Evolutionary conservation across 2,329 filamentous ascomycete species (phyloP), one percentile per base, ranked within the genome.

Genomic region (Exophiala sideris): DNA sequence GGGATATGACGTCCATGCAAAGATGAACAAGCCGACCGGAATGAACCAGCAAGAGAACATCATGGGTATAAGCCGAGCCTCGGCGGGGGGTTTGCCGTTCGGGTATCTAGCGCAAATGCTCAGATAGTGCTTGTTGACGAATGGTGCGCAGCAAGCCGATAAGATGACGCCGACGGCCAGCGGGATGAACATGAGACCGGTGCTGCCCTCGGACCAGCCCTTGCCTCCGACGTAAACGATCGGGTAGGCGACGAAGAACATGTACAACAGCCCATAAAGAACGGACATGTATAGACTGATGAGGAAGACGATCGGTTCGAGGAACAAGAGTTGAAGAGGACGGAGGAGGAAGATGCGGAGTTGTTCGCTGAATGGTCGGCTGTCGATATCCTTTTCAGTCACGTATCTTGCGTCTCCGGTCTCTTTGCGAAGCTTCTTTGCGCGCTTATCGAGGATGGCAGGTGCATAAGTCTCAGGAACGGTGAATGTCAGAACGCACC

Each of bases 401-500:
- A 90, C 87, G 66, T 86, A 86, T 57, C 80, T 81, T 1, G 73
- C 62, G 58, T 89, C 81, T 18, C 85, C 84, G 1, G 88, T 87
- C 32, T 83, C 70, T 66, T 85, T 82, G 48, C 90, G 81, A 57
- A 94, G 74, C 68, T 88, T 88, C 65, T 79, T 77, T 2, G 91
- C 91, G 10, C 89, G 81, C 29, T 73, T 73, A 48, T 82, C 80
- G 12, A 96, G 81, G 47, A 96, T 84, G 0, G 83, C 87, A 0
- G 91, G 89, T 0, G 89, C 85, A 68, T 94, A 95, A 0, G 91
- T 96, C 71, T 95, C 91, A 1, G 89, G 89, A 0, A 95, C 86
- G n/a, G 89, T 94, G 71, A 95, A 91, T 29, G 85, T 86, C 70
- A 94, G 91, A 56, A 92, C 68, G 14, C 87, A 56, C 83, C 87